phyloP scores from a whole-genome alignment of 1,139 yeast species.

The Scheffersomyces cryptocercus region DNA sequence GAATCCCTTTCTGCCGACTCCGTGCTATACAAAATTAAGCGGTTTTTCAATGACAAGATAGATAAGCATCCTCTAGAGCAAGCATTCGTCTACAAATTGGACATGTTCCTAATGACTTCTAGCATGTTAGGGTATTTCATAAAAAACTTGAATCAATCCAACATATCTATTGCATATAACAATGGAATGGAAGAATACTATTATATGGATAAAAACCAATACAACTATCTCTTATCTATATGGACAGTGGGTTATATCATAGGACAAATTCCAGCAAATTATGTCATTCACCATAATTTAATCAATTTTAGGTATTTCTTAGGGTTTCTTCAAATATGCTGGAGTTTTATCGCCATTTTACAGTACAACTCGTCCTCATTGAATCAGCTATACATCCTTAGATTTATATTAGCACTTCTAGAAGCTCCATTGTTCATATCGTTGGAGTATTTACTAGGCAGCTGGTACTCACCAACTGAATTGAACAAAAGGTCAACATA shows the following conservation, averaged over 20 bases:
- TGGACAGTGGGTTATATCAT: slow-evolving; percentile 59
- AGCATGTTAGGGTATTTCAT: slow-evolving; percentile 46
- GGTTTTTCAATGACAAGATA: slow-evolving; percentile 11
- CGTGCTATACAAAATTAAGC: slow-evolving; percentile 4
- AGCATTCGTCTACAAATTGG: slow-evolving; percentile 41
- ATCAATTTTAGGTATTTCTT: slow-evolving; percentile 1
- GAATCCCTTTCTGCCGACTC: background rate
- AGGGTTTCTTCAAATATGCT: background rate
- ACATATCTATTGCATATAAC: slow-evolving; percentile 14
- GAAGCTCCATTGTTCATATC: slow-evolving; percentile 62
- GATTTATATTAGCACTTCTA: slow-evolving; percentile 56
- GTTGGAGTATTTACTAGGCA: slow-evolving; percentile 23
- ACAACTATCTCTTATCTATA: slow-evolving; percentile 40
- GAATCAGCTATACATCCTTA: slow-evolving; percentile 48
- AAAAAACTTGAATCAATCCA: slow-evolving; percentile 21
- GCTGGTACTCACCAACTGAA: slow-evolving; percentile 23
- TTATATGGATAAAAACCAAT: slow-evolving; percentile 13
- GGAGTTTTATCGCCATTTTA: slow-evolving; percentile 1
- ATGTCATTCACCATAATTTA: slow-evolving; percentile 21
- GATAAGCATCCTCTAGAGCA: slow-evolving; percentile 36
- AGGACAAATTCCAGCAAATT: slow-evolving; percentile 56
- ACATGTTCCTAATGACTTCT: slow-evolving; percentile 44
- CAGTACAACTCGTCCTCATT: slow-evolving; percentile 2
- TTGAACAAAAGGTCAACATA: slow-evolving; percentile 48
- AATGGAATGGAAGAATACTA: slow-evolving; percentile 16